Evolutionary conservation across 2,329 filamentous ascomycete genomes (phyloP), one percentile per base, ranked within the genome.

Genomic region (Simplicillium sp.): DNA sequence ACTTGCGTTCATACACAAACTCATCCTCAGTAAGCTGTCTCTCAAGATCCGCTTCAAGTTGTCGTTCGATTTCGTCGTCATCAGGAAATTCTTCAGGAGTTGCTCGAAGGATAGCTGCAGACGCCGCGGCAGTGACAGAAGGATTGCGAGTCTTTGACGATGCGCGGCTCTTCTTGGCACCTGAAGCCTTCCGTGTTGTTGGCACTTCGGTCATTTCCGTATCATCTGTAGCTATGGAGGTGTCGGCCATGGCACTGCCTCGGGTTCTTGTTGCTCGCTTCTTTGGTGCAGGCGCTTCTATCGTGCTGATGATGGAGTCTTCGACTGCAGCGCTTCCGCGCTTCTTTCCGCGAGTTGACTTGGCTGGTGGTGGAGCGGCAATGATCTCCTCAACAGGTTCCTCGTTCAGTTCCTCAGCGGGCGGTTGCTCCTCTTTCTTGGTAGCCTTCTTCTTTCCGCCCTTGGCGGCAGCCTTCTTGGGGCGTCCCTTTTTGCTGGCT

Each of bases 51-150:
- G 74, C 77, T 51, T 83, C 73, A 1, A 86, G 64, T 37, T 77
- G 76, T 16, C 73, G 72, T 39, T 86, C 78, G 31, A 85, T 71
- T 46, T 84, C 80, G 2, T 78, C 74, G 45, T 85, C 79, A 41
- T 77, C 68, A 0, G 73, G 71, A 11, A 74, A 59, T 4, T 59
- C 58, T 13, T 61, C 60, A n/a, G 65, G 53, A 5, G 63, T 56
- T 3, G 52, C 55, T 29, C 55, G 54, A 4, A 64, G 43, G 2
- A 63, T 63, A 4, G 65, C 61, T 29, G 68, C 70, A 2, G 75
- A 73, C 16, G 66, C 60, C 13, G 72, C 71, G 2, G 75, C 73
- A 29, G 66, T 57, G 17, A 70, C 67, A 2, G 77, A 80, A 2
- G 55, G 56, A 47, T 76, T 77, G 28, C 71, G 45, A 37, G 44